Base-by-base conservation (phyloP, 83 land plant genomes). In the Diphasiastrum complanatum region DNA sequence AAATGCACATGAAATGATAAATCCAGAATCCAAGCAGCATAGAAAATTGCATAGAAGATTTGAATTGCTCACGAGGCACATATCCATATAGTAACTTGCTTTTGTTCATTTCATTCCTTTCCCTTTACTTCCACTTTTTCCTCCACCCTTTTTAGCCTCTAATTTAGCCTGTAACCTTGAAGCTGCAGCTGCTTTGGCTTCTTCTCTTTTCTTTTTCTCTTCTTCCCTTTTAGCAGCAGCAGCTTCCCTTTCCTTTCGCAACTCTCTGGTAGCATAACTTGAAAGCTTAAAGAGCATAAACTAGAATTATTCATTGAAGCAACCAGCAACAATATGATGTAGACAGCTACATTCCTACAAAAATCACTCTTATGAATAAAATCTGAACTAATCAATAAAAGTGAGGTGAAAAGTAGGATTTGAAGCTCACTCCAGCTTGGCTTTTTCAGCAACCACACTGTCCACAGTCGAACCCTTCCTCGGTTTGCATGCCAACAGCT, bases 101-200 rank as follows among this genome's bases (percentile, higher is more conserved):
- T 49, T 8, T 14, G 51, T 10, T 61, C 35, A 54, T 63, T 69
- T 69, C 34, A 54, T 83, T 24, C 35, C 66, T 69, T 89, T 89
- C 51, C 87, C 90, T 66, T 86, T 54, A 28, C 10, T 86, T 1
- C 32, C 61, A 20, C 89, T 86, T 64, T 82, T 84, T 25, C 91
- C 90, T 31, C 75, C 69, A 14, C 79, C 76, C 56, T 84, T 90
- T 69, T 86, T 90, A 1, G 92, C 65, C 14, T 83, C 87, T 56
- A 90, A 33, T 64, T 87, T 91, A 47, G 88, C 93, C 52, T 91
- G 97, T 18, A 91, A 64, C 3, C 97, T 77, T 25, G 97, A 85
- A 33, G 87, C 87, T 0, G 93, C 93, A 18, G 97, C 89, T 18
- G 95, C 97, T 75, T 91, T 91, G 12, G 97, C 93, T 65, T 91